These are phyloP conservation scores for Fusarium dimerum DNA, from an alignment of 2,329 filamentous ascomycete species.

Conservation along the genomic window DNA sequence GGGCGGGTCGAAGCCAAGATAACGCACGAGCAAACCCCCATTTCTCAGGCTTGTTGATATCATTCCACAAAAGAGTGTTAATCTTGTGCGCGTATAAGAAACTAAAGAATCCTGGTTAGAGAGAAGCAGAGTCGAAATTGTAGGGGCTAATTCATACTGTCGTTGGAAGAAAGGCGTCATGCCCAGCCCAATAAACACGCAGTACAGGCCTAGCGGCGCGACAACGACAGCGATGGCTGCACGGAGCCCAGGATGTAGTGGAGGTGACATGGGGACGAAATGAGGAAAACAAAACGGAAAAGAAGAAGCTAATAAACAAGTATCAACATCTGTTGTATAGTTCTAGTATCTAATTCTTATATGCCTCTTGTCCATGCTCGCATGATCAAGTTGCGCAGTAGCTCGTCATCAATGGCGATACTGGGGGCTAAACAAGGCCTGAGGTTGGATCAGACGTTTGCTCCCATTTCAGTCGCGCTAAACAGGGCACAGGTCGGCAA, in stretches of 20 bases:
- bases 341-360: too few species aligned
- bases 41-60: slow-evolving; percentile 73
- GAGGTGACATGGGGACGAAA: slow-evolving; percentile 15
- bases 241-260: slow-evolving; percentile 25
- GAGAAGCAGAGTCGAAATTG: slow-evolving; percentile 14
- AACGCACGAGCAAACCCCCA: slow-evolving; percentile 81
- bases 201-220: slow-evolving; percentile 64
- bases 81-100: slow-evolving; percentile 83
- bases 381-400: neutral
- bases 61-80: slow-evolving; percentile 69
- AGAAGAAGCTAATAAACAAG: neutral
- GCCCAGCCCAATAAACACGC: slow-evolving; percentile 63
- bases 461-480: slow-evolving; percentile 21
- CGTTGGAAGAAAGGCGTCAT: slow-evolving; percentile 74
- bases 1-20: neutral
- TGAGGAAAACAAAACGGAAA: slow-evolving; percentile 1
- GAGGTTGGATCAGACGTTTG: slow-evolving; percentile 27
- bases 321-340: too few species aligned
- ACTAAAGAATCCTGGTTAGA: slow-evolving; percentile 45
- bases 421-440: slow-evolving; percentile 13
- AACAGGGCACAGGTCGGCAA: slow-evolving; percentile 12
- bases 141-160: slow-evolving; percentile 55
- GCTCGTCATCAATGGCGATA: slow-evolving; percentile 5
- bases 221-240: slow-evolving; percentile 53
- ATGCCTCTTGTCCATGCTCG: neutral